Evolutionary conservation across 768 basidiomycete species (phyloP).

Genomic region (Termitomyces sp.): DNA sequence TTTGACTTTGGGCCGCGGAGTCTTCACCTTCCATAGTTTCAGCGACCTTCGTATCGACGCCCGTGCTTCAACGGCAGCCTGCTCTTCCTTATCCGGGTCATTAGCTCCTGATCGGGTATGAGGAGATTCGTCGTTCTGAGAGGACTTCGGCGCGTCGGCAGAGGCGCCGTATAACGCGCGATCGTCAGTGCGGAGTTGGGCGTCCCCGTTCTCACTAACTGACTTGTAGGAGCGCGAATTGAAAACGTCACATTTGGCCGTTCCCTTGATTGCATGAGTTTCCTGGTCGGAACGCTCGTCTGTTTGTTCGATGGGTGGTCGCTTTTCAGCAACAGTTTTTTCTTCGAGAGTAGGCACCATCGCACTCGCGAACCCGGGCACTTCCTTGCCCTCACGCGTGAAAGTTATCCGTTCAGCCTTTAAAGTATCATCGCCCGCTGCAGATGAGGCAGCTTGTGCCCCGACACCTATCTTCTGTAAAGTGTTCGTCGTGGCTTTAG

Average conservation of each 20-base stretch:
- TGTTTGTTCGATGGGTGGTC: slow-evolving; percentile 28
- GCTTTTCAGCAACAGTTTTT: slow-evolving; percentile 47
- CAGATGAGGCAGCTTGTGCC: slow-evolving; percentile 30
- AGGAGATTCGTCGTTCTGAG: slow-evolving; percentile 40
- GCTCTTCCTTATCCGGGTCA: slow-evolving; percentile 43
- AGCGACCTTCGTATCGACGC: slow-evolving; percentile 50
- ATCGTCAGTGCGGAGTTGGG: slow-evolving; percentile 31
- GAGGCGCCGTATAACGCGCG: slow-evolving; percentile 49
- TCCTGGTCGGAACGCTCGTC: background rate
- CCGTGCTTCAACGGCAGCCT: slow-evolving; percentile 40
- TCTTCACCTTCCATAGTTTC: slow-evolving; percentile 56
- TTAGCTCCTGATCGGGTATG: slow-evolving; percentile 37
- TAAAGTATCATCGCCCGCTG: slow-evolving; percentile 34
- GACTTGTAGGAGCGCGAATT: background rate
- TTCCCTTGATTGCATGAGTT: slow-evolving; percentile 6
- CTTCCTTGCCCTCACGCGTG: slow-evolving; percentile 43
- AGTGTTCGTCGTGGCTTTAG: slow-evolving; percentile 27
- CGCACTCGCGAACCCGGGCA: slow-evolving; percentile 53
- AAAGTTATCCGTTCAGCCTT: slow-evolving; percentile 48
- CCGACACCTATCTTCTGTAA: slow-evolving; percentile 39
- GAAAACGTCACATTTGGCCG: background rate
- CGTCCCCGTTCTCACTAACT: slow-evolving; percentile 4
- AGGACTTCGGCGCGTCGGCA: slow-evolving; percentile 39
- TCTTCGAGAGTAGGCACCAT: slow-evolving; percentile 70
- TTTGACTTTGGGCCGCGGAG: slow-evolving; percentile 65